Conservation (phyloP, 164 flowering plant species). For the Piper betle region DNA sequence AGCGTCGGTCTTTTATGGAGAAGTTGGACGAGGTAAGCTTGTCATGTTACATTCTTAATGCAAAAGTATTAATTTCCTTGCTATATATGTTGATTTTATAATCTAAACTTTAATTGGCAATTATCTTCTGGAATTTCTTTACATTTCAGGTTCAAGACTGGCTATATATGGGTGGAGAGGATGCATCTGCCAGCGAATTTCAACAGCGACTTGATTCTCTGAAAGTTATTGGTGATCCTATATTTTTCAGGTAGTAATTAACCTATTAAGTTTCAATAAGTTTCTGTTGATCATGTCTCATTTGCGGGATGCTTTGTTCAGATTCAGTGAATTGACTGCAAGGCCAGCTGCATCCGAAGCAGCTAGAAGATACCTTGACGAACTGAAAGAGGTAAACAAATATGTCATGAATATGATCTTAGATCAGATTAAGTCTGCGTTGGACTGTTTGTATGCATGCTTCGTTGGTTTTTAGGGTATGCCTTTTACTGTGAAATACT, state of each 20-base stretch:
- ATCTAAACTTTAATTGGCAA: not conserved
- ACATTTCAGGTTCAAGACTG: conserved; percentile 78
- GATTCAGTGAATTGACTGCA: conserved; percentile 70
- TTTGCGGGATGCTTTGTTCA: conserved; percentile 14
- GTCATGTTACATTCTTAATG: not conserved
- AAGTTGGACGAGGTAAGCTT: conserved; percentile 77
- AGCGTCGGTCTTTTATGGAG: conserved; percentile 58
- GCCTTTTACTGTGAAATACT: too few relatives aligned
- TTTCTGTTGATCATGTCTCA: conserved; percentile 1
- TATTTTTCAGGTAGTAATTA: conserved; percentile 55
- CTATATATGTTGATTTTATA: not conserved
- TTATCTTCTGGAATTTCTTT: not conserved
- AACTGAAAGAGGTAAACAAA: conserved; percentile 54
- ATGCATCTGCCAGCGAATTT: conserved; percentile 78
- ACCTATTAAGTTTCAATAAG: not conserved
- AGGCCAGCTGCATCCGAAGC: conserved; percentile 63
- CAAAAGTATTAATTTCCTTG: not conserved
- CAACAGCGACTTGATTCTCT: conserved; percentile 48
- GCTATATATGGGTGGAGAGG: conserved; percentile 96
- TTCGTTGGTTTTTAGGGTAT: too few relatives aligned
- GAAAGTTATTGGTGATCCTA: conserved; percentile 75
- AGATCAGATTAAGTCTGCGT: too few relatives aligned
- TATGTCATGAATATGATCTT: not conserved
- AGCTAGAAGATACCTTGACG: conserved; percentile 48
- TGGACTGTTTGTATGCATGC: too few relatives aligned